Evolutionary conservation across 1,139 yeast species (phyloP).

Genomic region (Suhomyces taliae): DNA sequence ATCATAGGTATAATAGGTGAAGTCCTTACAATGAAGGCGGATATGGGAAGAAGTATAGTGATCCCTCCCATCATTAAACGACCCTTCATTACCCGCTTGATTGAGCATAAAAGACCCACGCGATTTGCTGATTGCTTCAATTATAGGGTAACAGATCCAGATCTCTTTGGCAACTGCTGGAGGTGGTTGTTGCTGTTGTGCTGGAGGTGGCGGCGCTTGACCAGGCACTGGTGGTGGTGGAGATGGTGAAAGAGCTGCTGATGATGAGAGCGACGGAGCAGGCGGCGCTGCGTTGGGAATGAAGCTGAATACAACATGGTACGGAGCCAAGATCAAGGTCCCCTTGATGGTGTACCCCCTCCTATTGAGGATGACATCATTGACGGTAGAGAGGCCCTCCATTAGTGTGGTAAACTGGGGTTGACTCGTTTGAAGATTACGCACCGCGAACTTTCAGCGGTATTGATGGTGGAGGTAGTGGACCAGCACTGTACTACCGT

Average conservation of each 20-base stretch:
- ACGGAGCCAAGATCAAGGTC: constrained; percentile 73
- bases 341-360: constrained; percentile 70
- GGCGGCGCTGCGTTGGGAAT: constrained; percentile 20
- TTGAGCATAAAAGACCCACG: constrained; percentile 48
- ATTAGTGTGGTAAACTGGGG: neutral
- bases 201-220: constrained; percentile 6
- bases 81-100: constrained; percentile 2
- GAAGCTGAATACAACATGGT: constrained; percentile 75
- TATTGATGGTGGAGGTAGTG: too few species aligned
- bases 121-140: constrained; percentile 63
- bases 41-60: constrained; percentile 55
- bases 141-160: constrained; percentile 92
- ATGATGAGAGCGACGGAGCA: constrained; percentile 46
- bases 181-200: neutral
- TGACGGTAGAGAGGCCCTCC: constrained; percentile 40
- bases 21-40: constrained; percentile 80
- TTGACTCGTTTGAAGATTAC: neutral
- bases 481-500: too few species aligned
- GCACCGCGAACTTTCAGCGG: too few species aligned
- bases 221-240: neutral
- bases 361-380: constrained; percentile 66
- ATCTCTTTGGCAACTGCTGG: constrained; percentile 50
- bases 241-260: neutral
- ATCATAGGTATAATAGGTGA: constrained; percentile 79
- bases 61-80: constrained; percentile 20